Evolutionary conservation across 192 early-diverging fungal genomes (phyloP), one percentile per base, ranked within the genome.

Genomic region (Coemansia nantahalensis): DNA sequence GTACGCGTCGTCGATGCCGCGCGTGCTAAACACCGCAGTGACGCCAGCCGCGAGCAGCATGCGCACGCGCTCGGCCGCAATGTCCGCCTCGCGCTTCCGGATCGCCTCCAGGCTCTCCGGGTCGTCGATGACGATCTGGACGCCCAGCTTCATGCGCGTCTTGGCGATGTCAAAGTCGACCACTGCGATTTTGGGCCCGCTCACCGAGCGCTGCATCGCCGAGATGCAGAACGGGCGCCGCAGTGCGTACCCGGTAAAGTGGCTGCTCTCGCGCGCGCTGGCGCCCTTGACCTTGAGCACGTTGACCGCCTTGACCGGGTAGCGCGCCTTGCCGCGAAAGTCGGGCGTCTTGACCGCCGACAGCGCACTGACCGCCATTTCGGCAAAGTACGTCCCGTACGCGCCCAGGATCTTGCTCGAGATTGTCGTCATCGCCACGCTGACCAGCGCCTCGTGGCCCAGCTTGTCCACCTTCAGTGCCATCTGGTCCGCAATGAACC

Each of bases 111-210:
- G 82, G 69, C 97, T 87, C 56, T 97, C 90, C 13, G 97, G 97
- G 66, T 99, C 92, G 68, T 99, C 97, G 41, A 99, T 88, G 34
- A 95, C 90, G 65, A 99, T 95, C 64, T 97, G 90, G 40, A 99
- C 93, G 43, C 97, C 97, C 35, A 99, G 71, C 72, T 91, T 87
- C 97, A 99, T 97, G 51, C 95, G 84, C 12, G 92, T 89, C 80
- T 95, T 97, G 77, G 94, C 93, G 40, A 99, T 82, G 82, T 99
- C 97, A 78, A 99, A 95, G 65, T 99, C 97, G 44, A 99, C 78
- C 55, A 92, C 94, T 13, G 95, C 91, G 78, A 99, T 96, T 78
- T 93, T 94, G 38, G 97, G 93, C 51, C 85, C 86, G 15, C 66
- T 77, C 49, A 99, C 80, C 45, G 79, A 81, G 38, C 88, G 97